These are phyloP conservation scores for Eustoma russellianum DNA, from an alignment of 257 asterid genomes.

Conservation along the genomic window DNA sequence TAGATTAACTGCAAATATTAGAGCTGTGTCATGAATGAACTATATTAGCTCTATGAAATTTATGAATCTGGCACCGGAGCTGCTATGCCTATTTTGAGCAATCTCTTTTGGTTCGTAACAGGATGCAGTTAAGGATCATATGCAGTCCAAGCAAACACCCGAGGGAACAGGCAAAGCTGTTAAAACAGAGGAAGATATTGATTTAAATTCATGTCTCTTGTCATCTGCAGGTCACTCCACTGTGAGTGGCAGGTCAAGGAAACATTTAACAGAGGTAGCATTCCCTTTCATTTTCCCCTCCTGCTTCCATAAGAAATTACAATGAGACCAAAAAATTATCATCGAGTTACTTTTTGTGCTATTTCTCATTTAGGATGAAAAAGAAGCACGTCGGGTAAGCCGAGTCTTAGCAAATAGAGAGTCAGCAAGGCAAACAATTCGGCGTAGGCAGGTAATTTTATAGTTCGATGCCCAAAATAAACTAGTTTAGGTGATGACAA, in stretches of 20 bases:
- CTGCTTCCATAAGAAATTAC: not conserved
- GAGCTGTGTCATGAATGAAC: too few species aligned
- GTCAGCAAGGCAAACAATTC: slow-evolving; percentile 84
- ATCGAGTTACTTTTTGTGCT: not conserved
- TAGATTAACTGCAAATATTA: too few species aligned
- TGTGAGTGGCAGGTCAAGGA: slow-evolving; percentile 27
- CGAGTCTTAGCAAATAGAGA: slow-evolving; percentile 85
- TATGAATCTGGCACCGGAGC: too few species aligned
- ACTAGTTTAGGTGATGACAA: not conserved
- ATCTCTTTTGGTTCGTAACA: too few species aligned
- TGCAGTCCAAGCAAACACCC: too few species aligned
- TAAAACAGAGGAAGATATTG: slow-evolving; percentile 10
- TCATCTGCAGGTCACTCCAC: slow-evolving; percentile 14
- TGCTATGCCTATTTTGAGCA: too few species aligned
- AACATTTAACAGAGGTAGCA: slow-evolving; percentile 39
- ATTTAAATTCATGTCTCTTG: slow-evolving; percentile 9
- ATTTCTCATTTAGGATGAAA: slow-evolving; percentile 44
- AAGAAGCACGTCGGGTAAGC: slow-evolving; percentile 43
- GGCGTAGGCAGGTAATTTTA: slow-evolving; percentile 62
- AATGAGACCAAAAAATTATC: not conserved
- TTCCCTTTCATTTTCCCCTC: too few species aligned
- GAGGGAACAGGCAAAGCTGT: not conserved
- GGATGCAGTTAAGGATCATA: too few species aligned
- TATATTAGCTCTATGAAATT: too few species aligned
- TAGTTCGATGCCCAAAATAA: not conserved